Conservation (phyloP, 768 basidiomycete genomes). For the Cubamyces lactineus region DNA sequence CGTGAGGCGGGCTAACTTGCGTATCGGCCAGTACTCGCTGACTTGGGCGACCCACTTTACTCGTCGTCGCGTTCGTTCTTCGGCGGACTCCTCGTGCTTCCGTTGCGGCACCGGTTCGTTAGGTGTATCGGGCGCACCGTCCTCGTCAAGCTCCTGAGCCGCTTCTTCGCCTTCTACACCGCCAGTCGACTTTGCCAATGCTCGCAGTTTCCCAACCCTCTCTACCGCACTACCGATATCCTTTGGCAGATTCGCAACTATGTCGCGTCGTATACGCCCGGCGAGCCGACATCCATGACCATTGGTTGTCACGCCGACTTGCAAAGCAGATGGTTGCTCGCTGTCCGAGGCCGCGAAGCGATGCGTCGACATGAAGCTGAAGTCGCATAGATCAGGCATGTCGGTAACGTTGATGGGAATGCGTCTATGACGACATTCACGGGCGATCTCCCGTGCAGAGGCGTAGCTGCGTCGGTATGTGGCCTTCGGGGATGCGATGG, state of each 20-base stretch:
- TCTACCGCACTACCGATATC: slow-evolving; percentile 75
- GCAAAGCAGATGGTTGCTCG: slow-evolving; percentile 54
- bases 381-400: slow-evolving; percentile 85
- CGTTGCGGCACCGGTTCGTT: slow-evolving; percentile 70
- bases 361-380: slow-evolving; percentile 84
- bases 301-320: slow-evolving; percentile 88
- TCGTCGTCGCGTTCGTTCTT: slow-evolving; percentile 52
- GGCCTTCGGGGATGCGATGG: slow-evolving; percentile 45
- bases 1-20: slow-evolving; percentile 71
- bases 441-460: slow-evolving; percentile 63
- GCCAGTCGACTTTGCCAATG: slow-evolving; percentile 46
- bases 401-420: slow-evolving; percentile 90
- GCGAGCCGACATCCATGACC: slow-evolving; percentile 89
- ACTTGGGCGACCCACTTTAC: slow-evolving; percentile 96
- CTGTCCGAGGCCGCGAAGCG: slow-evolving; percentile 64
- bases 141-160: slow-evolving; percentile 55
- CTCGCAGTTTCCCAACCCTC: slow-evolving; percentile 72
- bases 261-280: slow-evolving; percentile 77
- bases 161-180: slow-evolving; percentile 26
- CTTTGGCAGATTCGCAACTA: slow-evolving; percentile 72
- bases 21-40: slow-evolving; percentile 94
- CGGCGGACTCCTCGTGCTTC: slow-evolving; percentile 44
- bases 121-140: slow-evolving; percentile 58
- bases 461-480: slow-evolving; percentile 45
- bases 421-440: slow-evolving; percentile 54